Evolutionary conservation across 495 filamentous ascomycete species (phyloP).

Genomic region (Hyaloscypha bicolor): DNA sequence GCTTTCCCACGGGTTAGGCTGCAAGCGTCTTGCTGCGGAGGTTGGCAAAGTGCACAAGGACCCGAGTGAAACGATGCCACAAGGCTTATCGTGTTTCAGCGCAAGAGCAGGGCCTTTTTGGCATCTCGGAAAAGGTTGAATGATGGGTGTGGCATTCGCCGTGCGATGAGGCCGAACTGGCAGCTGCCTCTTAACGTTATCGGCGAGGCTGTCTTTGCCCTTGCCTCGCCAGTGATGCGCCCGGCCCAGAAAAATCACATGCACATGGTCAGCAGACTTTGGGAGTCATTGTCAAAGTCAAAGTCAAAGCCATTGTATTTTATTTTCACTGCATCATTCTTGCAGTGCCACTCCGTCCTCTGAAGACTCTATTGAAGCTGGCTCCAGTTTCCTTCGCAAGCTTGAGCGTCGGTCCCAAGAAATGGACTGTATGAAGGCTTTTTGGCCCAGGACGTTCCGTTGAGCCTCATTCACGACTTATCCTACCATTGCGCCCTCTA

Average conservation of each 20-base stretch:
- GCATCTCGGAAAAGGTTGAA: neutral
- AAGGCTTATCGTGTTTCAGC: neutral
- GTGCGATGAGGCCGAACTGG: neutral
- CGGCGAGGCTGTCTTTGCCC: neutral
- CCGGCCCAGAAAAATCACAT: neutral
- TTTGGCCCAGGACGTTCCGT: too few relatives aligned
- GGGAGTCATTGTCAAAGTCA: neutral
- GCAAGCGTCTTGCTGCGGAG: conserved; percentile 27
- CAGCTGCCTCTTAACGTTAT: neutral
- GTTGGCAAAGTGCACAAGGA: neutral
- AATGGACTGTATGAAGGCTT: neutral
- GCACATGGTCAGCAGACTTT: neutral
- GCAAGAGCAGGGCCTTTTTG: neutral
- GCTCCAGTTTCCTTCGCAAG: neutral
- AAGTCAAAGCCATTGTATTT: neutral
- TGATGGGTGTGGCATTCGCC: neutral
- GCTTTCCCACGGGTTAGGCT: conserved; percentile 30
- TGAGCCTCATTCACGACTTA: too few relatives aligned
- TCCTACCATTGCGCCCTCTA: too few relatives aligned
- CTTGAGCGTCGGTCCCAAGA: neutral
- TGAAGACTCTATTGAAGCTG: neutral
- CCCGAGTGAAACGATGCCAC: neutral
- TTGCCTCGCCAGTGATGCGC: neutral
- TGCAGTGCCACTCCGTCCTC: neutral
- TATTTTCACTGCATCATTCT: neutral